Base-by-base conservation (phyloP, 2,329 filamentous ascomycete species). In the Pezicula neosporulosa region DNA sequence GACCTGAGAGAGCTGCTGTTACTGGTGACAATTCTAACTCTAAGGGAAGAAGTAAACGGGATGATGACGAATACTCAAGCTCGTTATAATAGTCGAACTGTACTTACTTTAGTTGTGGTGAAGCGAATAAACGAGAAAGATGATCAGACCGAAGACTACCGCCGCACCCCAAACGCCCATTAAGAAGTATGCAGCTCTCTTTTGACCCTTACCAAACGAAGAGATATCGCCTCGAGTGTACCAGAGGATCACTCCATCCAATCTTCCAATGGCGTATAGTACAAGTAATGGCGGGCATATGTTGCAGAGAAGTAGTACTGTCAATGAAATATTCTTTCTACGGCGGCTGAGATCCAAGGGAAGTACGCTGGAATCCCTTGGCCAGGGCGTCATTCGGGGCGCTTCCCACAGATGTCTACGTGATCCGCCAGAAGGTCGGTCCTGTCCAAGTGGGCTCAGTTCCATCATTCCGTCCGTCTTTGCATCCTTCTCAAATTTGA, bases 261-360 rank as follows among this genome's bases (percentile, higher is more conserved):
- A 49, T 15, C 47, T 30, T 38, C 65, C 61, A 47, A 53, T 46
- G 18, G 54, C 53, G 38, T 60, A 64, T 6, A 65, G 47, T 3
- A 64, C 36, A 10, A 66, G 49, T 12, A 60, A 43, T 8, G 64
- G 64, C 8, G 62, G 62, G 28, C 64, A 62, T n/a, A 63, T 10
- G 36, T 53, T 53, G 39, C 63, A 65, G 2, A 64, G 10, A 33
- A 45, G 35, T 5, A 66, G 49, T 3, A 58, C 55, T n/a, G 50
- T 35, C 18, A 48, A 53, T 15, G 64, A 66, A 16, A 66, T 50
- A 9, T 48, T 60, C 18, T 33, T 47, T 44, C 56, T 60, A 10
- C 52, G 51, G 5, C 49, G 27, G 19, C 44, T 41, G 5, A 59
- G 48, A 13, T 53, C n/a, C 9, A 50, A 55, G 10, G 48, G 45